phyloP scores from a whole-genome alignment of 148 eudicot species.

The Linanthus parryae region DNA sequence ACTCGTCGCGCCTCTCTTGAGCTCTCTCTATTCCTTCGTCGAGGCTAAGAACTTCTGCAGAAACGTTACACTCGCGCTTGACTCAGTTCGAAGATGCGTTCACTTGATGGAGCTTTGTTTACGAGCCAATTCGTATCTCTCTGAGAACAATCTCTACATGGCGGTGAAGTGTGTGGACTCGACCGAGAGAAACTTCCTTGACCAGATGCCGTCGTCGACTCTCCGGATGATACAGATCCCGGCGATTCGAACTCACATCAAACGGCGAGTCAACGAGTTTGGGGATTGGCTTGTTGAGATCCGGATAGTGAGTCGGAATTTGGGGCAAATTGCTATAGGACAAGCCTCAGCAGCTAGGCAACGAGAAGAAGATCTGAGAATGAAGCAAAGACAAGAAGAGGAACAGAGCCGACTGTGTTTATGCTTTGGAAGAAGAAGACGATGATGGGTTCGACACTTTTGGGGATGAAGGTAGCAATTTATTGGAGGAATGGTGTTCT shows the following conservation, averaged over 20 bases:
- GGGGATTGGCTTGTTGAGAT: too few species aligned
- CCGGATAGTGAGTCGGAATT: too few species aligned
- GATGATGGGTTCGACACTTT: too few species aligned
- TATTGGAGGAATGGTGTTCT: too few species aligned
- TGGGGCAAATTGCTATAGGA: too few species aligned
- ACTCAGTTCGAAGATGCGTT: slow-evolving; percentile 32
- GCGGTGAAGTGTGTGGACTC: slow-evolving; percentile 59
- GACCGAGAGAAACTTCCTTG: slow-evolving; percentile 37
- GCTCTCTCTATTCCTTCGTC: slow-evolving; percentile 53
- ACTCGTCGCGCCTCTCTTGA: slow-evolving; percentile 50
- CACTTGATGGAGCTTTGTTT: slow-evolving; percentile 50
- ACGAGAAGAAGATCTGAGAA: too few species aligned
- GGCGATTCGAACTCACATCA: too few species aligned
- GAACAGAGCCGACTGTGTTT: too few species aligned
- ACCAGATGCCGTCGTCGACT: slow-evolving; percentile 48
- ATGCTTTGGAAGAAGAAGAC: too few species aligned
- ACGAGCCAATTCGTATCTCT: slow-evolving; percentile 45
- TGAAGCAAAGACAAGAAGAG: too few species aligned
- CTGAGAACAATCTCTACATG: slow-evolving; percentile 46
- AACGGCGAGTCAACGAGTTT: slow-evolving; percentile 53
- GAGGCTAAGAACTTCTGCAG: slow-evolving; percentile 39
- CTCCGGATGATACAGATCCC: slow-evolving; percentile 47
- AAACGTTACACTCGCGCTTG: slow-evolving; percentile 43
- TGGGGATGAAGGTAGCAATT: too few species aligned
- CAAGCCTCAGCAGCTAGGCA: too few species aligned